Evolutionary conservation across 768 basidiomycete species (phyloP).

Genomic region (Tricholoma flavovirens): DNA sequence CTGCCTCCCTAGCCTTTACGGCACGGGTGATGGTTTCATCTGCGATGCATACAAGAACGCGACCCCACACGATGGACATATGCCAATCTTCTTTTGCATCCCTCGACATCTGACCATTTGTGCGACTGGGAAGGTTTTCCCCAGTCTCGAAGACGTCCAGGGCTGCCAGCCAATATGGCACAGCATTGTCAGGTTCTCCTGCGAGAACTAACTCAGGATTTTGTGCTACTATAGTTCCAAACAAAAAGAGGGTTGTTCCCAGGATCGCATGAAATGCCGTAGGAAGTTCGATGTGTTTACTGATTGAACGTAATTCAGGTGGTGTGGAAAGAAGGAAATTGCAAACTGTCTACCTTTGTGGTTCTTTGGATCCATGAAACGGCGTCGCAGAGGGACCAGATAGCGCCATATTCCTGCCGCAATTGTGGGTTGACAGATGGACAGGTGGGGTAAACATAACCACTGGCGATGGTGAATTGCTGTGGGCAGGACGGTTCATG

Average conservation of each 20-base stretch:
- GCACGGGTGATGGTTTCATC: slow-evolving; percentile 40
- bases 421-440: not conserved
- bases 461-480: not conserved
- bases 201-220: slow-evolving; percentile 43
- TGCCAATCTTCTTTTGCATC: slow-evolving; percentile 55
- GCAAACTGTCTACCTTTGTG: slow-evolving; percentile 13
- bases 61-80: slow-evolving; percentile 63
- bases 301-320: slow-evolving; percentile 13
- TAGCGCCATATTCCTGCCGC: no score
- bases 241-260: slow-evolving; percentile 57
- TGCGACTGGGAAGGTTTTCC: slow-evolving; percentile 50
- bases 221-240: slow-evolving; percentile 55
- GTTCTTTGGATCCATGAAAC: slow-evolving; percentile 5
- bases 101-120: slow-evolving; percentile 23
- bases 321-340: not conserved
- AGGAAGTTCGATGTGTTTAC: slow-evolving; percentile 44
- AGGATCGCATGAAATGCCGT: slow-evolving; percentile 64
- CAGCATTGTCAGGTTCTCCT: slow-evolving; percentile 48
- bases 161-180: slow-evolving; percentile 61
- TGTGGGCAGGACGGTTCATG: slow-evolving; percentile 12
- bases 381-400: slow-evolving; percentile 5
- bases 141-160: slow-evolving; percentile 68
- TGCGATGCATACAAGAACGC: slow-evolving; percentile 55
- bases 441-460: not conserved
- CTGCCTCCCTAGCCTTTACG: slow-evolving; percentile 13